Conservation (phyloP, 139 green algal genomes). For the Volvox africanus region DNA sequence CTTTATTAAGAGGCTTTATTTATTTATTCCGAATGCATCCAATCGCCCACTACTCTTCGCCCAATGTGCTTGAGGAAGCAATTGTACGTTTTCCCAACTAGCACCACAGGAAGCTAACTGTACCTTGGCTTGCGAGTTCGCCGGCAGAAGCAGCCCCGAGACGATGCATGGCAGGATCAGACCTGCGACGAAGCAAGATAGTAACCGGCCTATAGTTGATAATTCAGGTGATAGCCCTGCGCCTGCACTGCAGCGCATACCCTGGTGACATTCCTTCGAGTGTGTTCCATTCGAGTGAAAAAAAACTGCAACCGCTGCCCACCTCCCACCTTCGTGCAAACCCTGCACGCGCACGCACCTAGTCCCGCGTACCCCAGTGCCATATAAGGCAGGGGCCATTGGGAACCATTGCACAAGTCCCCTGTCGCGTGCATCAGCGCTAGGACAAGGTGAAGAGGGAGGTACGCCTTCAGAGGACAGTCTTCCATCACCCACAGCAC, state of each 20-base stretch:
- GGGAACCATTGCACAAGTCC: background rate
- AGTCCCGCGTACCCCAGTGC: constrained; percentile 7
- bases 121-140: constrained; percentile 29
- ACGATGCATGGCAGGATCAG: constrained; percentile 17
- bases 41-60: too few species aligned
- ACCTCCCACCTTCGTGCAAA: background rate
- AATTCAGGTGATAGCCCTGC: too few species aligned
- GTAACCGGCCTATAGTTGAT: too few species aligned
- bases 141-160: constrained; percentile 34
- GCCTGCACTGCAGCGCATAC: too few species aligned
- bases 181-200: constrained; percentile 8
- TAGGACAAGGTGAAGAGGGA: constrained; percentile 1
- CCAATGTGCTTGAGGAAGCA: too few species aligned
- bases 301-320: background rate
- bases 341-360: constrained; percentile 1
- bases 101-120: constrained; percentile 14
- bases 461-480: constrained; percentile 12
- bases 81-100: background rate
- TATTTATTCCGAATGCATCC: too few species aligned
- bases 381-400: background rate
- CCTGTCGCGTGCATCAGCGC: background rate
- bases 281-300: too few species aligned
- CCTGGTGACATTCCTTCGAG: too few species aligned
- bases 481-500: constrained; percentile 55
- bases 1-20: too few species aligned